Evolutionary conservation across 1,284 basidiomycete species (phyloP), one percentile per base, ranked within the genome.

Genomic region (Microbotryum silenes-acaulis): DNA sequence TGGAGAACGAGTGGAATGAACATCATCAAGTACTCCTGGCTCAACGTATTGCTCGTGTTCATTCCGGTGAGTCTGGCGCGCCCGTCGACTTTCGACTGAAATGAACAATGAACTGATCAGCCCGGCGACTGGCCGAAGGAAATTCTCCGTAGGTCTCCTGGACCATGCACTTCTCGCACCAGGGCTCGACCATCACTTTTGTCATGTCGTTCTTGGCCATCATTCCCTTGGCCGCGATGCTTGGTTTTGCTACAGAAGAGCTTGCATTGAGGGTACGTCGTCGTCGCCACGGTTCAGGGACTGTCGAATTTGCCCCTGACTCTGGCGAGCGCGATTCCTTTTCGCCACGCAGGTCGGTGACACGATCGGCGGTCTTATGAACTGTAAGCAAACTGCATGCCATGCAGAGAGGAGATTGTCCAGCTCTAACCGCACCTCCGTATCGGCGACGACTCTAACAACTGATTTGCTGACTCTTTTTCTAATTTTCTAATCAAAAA

Each of bases 181-280:
- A 79, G 78, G 61, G 79, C 74, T 77, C 84, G 4, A 81, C 74
- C 71, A 86, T 76, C 57, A 78, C 87, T 61, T 91, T 91, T 67
- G 79, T 88, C 63, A 84, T 85, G 68, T 83, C 84, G 70, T 74
- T 77, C 71, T 42, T 42, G 37, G 73, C 77, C 66, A 72, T 63
- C 49, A 51, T 65, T 3, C 66, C 66, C 1, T 46, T 58, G 9
- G 70, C 70, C 23, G 69, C 70, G 0, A 49, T 68, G 7, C 63
- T 72, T 5, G 71, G 72, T 21, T 72, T 72, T 51, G 71, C 72
- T 4, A 73, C 72, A 6, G 72, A 73, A 62, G 70, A 72, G 51
- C 56, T 72, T 14, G 72, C 72, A 29, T 49, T 72, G 1, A 66
- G 70, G 37, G 37, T 42, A 42, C 16, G 37, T 42, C 37, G 37